A percentile compares a stretch with the other conserved stretches of the same genome.
phyloP scores from a whole-genome alignment of 106 monocot genomes.

The Allium sativum region DNA sequence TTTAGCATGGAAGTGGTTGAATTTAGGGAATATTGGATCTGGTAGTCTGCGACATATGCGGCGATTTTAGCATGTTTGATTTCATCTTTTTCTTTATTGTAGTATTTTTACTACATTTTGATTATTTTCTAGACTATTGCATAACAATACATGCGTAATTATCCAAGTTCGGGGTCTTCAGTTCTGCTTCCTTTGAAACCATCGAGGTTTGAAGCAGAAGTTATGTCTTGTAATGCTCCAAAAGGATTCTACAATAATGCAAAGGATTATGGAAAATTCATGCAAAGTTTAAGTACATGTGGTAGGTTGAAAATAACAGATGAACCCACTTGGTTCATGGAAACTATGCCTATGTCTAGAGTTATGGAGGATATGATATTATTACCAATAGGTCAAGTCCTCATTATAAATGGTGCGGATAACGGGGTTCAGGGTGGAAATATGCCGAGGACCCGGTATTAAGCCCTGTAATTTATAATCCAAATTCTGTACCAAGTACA shows the following conservation, averaged over 20 bases:
- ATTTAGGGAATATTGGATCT: too few relatives aligned
- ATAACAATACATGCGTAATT: too few relatives aligned
- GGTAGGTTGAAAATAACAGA: conserved; percentile 54
- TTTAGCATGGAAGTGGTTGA: too few relatives aligned
- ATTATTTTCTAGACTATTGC: too few relatives aligned
- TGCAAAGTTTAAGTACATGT: conserved; percentile 27
- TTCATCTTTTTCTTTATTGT: too few relatives aligned
- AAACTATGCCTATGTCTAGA: conserved; percentile 46
- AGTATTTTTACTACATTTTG: too few relatives aligned
- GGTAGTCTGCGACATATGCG: too few relatives aligned
- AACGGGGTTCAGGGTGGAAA: conserved; percentile 76
- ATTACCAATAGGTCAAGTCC: conserved; percentile 60
- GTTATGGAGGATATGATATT: conserved; percentile 79
- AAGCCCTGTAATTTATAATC: conserved; percentile 41
- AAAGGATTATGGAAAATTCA: conserved; percentile 1
- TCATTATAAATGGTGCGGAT: conserved; percentile 62
- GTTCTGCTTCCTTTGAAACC: conserved; percentile 52
- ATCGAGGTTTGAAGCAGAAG: conserved; percentile 32
- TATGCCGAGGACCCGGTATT: conserved; percentile 31
- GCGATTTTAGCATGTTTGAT: too few relatives aligned
- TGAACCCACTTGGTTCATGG: conserved; percentile 41
- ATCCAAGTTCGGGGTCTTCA: conserved; percentile 77
- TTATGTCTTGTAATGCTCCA: conserved; percentile 58
- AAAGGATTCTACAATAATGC: conserved; percentile 26
- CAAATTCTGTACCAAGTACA: conserved; percentile 9